A percentile compares a stretch with the other conserved stretches of the same genome.
Conservation (phyloP, 345 rosid species). For the Aethionema arabicum region DNA sequence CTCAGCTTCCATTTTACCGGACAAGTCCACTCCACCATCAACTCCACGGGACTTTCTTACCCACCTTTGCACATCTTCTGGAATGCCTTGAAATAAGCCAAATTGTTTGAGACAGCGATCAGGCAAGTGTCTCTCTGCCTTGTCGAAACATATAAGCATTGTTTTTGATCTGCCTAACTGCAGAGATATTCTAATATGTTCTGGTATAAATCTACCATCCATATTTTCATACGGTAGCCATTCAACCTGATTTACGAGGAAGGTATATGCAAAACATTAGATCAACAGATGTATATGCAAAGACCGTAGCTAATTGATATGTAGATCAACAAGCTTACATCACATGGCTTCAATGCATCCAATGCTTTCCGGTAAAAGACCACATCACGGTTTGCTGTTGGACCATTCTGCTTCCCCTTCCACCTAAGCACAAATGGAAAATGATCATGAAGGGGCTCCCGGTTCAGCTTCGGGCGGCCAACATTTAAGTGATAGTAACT, state of each 20-base stretch:
- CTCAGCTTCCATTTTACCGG: constrained; percentile 87
- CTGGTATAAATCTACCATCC: constrained; percentile 71
- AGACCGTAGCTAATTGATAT: constrained; percentile 3
- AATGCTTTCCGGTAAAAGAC: constrained; percentile 82
- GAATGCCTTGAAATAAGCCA: constrained; percentile 72
- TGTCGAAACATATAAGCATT: constrained; percentile 92
- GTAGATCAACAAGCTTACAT: constrained; percentile 45
- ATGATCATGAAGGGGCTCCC: constrained; percentile 73
- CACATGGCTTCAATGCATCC: constrained; percentile 71
- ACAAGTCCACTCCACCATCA: constrained; percentile 94
- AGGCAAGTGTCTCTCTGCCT: constrained; percentile 98
- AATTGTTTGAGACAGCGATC: constrained; percentile 92
- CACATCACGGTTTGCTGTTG: constrained; percentile 85
- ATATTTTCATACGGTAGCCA: constrained; percentile 83
- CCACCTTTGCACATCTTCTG: constrained; percentile 84
- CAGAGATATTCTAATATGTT: constrained; percentile 54
- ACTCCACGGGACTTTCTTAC: constrained; percentile 95
- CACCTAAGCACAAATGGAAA: constrained; percentile 88
- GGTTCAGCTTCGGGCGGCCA: constrained; percentile 85
- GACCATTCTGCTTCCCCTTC: constrained; percentile 98
- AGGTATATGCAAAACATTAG: neutral
- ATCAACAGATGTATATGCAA: constrained; percentile 3
- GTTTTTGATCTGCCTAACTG: constrained; percentile 88
- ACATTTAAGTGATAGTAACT: constrained; percentile 88
- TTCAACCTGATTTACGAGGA: constrained; percentile 54